Base-by-base conservation (phyloP, 768 basidiomycete species). In the Hygrophorus russula region DNA sequence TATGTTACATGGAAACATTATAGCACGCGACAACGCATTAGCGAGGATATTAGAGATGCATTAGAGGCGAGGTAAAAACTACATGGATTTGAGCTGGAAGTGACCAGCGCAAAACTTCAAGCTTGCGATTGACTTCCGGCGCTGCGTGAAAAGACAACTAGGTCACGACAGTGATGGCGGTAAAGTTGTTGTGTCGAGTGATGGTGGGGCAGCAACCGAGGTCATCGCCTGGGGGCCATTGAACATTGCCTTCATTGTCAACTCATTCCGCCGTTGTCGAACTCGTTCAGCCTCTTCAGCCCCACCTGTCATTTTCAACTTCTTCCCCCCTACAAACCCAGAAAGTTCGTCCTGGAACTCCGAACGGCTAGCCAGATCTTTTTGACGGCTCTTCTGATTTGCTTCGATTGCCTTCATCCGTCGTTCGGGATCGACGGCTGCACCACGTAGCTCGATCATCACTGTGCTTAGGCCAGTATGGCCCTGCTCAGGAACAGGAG, bases 261-360 rank as follows among this genome's bases (percentile, higher is more conserved):
- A 60, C 42, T 92, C 91, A 56, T 86, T 89, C 60, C 79, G 70
- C 58, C 77, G 78, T 69, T 91, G 84, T 53, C 93, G 69, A 52
- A 93, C 72, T 45, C 94, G 71, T 65, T 99, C 94, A 17, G 68
- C 74, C 65, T 94, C 90, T 60, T 93, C 89, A 17, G 89, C 84
- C 11, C 91, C 93, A 19, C 93, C 94, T 13, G 93, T 99, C 86
- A 91, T 83, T 70, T 79, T 88, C 59, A 99, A 64, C 66, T 84
- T 92, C 70, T 85, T 86, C 48, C 80, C 77, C 3, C 66, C 72
- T 41, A 99, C 92, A 61, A 98, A 97, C 3, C 85, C 89, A 36
- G 65, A 61, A 52, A 99, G 57, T 67, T 98, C 94, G 11, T 71
- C 68, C 52, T 89, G 76, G 61, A 97, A 79, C 51, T 88, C 90